A percentile compares a stretch with the other conserved stretches of the same genome.
Conservation (phyloP, 2,329 filamentous ascomycete species). For the Paecilomyces variotii region DNA sequence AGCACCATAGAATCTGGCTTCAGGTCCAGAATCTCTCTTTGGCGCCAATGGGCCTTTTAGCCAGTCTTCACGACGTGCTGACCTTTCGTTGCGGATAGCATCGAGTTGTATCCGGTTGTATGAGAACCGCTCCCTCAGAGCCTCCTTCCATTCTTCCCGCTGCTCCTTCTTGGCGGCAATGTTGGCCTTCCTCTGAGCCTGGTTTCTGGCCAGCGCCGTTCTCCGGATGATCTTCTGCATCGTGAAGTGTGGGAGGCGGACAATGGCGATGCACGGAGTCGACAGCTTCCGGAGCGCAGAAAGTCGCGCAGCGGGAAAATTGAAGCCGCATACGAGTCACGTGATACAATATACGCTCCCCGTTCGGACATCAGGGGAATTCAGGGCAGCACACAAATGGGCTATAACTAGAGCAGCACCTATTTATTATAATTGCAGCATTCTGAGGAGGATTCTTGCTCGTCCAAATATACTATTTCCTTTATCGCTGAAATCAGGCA, state of each 20-base stretch:
- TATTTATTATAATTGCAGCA: background rate
- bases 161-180: conserved; percentile 36
- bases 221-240: conserved; percentile 68
- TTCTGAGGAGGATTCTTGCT: background rate
- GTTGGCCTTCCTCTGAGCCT: conserved; percentile 42
- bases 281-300: background rate
- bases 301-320: conserved; percentile 16
- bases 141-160: conserved; percentile 26
- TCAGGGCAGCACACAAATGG: background rate
- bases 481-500: background rate
- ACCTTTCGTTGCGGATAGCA: conserved; percentile 42
- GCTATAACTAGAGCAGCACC: background rate
- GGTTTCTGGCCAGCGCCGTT: conserved; percentile 58
- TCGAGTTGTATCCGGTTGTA: conserved; percentile 26
- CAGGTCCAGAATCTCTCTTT: conserved; percentile 59
- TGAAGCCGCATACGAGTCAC: conserved; percentile 14
- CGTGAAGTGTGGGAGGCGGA: conserved; percentile 20
- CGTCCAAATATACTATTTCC: background rate
- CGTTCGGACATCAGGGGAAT: background rate
- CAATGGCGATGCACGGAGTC: conserved; percentile 17
- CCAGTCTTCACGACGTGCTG: conserved; percentile 66
- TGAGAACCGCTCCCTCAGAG: conserved; percentile 20
- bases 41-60: conserved; percentile 70
- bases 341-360: conserved; percentile 6
- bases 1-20: conserved; percentile 53